Evolutionary conservation across 2,329 filamentous ascomycete genomes (phyloP).

Genomic region (Juglanconis sp.): DNA sequence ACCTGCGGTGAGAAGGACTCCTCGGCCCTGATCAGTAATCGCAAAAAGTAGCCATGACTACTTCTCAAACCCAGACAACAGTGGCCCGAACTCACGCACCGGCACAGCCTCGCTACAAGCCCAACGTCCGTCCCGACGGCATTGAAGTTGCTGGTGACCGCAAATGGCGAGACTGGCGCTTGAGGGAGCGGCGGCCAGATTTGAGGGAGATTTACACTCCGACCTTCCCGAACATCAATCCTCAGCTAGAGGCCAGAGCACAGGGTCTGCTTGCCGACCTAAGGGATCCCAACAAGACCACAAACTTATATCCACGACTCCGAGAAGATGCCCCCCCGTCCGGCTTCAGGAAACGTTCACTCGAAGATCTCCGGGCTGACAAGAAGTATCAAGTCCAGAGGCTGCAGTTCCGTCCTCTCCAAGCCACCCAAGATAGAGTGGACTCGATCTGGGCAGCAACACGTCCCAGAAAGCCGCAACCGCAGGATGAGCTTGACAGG

Average conservation of each 20-base stretch:
- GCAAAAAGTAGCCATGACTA: background rate
- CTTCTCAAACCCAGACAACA: background rate
- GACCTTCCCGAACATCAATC: background rate
- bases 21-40: background rate
- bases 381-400: background rate
- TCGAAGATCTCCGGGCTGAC: constrained; percentile 2
- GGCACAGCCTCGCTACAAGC: background rate
- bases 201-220: background rate
- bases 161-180: constrained; percentile 12
- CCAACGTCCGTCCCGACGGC: constrained; percentile 5
- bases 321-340: background rate
- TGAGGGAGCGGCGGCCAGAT: constrained; percentile 13
- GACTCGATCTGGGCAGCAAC: background rate
- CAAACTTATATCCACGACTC: too few relatives aligned
- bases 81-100: background rate
- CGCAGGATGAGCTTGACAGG: constrained; percentile 3
- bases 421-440: background rate
- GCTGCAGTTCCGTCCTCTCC: constrained; percentile 5
- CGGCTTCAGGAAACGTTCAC: background rate
- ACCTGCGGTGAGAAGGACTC: background rate
- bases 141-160: constrained; percentile 6
- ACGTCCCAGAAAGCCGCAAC: constrained; percentile 2
- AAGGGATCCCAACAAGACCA: background rate
- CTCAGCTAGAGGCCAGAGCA: background rate
- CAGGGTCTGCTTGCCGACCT: background rate